These are phyloP conservation scores for Brassica nigra DNA, from an alignment of 345 rosid species.

Conservation along the genomic window DNA sequence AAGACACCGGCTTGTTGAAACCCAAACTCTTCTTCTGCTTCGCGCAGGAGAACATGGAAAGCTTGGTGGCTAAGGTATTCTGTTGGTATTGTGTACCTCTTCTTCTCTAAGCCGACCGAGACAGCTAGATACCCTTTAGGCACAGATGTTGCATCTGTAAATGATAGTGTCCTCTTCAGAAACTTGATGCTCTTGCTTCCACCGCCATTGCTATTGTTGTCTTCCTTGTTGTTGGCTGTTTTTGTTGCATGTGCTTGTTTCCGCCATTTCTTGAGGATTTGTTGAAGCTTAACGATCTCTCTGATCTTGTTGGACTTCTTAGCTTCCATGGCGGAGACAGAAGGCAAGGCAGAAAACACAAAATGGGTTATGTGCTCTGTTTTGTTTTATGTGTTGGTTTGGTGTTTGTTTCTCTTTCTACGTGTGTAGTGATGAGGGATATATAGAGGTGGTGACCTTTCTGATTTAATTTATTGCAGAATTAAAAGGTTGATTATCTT, in stretches of 20 bases:
- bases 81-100: conserved; percentile 66
- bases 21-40: conserved; percentile 84
- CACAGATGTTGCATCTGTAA: conserved; percentile 51
- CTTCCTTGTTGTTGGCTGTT: conserved; percentile 18
- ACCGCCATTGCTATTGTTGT: conserved; percentile 15
- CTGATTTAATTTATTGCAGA: background rate
- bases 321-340: conserved; percentile 52
- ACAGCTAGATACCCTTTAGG: conserved; percentile 70
- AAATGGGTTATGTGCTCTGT: conserved; percentile 2
- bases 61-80: conserved; percentile 62
- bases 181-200: conserved; percentile 63
- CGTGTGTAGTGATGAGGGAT: conserved; percentile 12
- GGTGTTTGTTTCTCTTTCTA: conserved; percentile 8
- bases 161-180: conserved; percentile 72
- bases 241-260: conserved; percentile 62
- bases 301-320: conserved; percentile 85
- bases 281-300: conserved; percentile 86
- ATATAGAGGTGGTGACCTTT: conserved; percentile 14
- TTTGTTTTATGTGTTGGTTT: conserved; percentile 13
- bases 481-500: background rate
- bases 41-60: conserved; percentile 53
- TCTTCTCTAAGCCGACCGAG: conserved; percentile 61
- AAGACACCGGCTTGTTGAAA: conserved; percentile 71
- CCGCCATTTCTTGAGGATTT: conserved; percentile 86
- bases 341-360: background rate